Evolutionary conservation across 495 filamentous ascomycete species (phyloP), one percentile per base, ranked within the genome.

Genomic region (Darksidea phi): DNA sequence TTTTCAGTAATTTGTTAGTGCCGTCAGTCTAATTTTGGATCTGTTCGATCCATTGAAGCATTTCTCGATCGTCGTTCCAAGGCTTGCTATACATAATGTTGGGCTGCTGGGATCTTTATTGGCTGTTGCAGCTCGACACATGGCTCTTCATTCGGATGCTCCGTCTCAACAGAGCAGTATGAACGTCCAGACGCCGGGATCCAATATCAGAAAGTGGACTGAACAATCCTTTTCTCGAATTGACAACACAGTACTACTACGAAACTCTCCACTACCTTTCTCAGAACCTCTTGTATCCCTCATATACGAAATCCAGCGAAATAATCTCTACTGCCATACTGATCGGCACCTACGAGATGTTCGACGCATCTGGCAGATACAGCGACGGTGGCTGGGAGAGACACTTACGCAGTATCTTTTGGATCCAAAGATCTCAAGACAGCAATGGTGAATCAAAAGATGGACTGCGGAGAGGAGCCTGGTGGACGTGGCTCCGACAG

Each of bases 401-500:
- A 15, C 73, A 75, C 61, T 59, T 72, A 5, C 70, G 68, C 41
- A 66, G 66, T 43, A 64, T 74, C 21, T 75, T 73, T 57, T 74
- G 73, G 72, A 75, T 73, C 15, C 73, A 73, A 48, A 58, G 72
- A n/a, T 73, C 69, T 18, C 73, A 72, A 42, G 63, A 71, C 28
- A 73, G 72, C 49, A 64, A 75, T 42, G 73, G 72, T 45, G 70
- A 73, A 45, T 71, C 71, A 3, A 65, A 59, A 25, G 42, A 61
- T 28, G 72, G 73, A 6, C 55, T 75, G 7, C 64, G 73, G 43
- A 64, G 73, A 57, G 71, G 71, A n/a, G 66, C 69, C 2, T 75
- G 73, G 73, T 75, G 73, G 73, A 72, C 73, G 18, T 75, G 73
- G 73, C 64, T 74, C 2, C 59, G 67, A 23, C 71, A 73, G 54